These are phyloP conservation scores for Citrus trifoliata DNA, from an alignment of 345 rosid genomes.

Conservation along the genomic window DNA sequence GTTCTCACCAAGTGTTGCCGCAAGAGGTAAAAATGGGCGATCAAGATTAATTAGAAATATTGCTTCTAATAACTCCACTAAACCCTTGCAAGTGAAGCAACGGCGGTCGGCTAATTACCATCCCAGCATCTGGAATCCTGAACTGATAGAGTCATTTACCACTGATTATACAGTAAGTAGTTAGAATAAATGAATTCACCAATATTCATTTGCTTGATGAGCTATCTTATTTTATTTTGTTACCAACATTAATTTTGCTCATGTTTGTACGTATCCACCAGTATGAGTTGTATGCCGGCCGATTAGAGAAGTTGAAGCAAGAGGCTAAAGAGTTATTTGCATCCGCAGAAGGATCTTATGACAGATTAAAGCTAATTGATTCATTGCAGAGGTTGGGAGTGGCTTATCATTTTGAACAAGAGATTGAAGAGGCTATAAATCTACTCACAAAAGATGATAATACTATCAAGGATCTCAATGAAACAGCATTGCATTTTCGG, in stretches of 20 bases:
- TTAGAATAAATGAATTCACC: too few relatives aligned
- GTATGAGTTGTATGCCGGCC: conserved; percentile 5
- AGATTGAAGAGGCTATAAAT: conserved; percentile 7
- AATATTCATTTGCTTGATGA: too few relatives aligned
- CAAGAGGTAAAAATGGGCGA: too few relatives aligned
- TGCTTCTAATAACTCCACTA: background rate
- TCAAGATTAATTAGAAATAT: too few relatives aligned
- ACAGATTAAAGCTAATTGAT: conserved; percentile 1
- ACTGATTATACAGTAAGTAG: background rate
- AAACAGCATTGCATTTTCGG: conserved; percentile 11
- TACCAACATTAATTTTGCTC: too few relatives aligned
- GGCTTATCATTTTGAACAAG: conserved; percentile 8
- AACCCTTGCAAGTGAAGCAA: background rate
- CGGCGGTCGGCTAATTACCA: conserved; percentile 8
- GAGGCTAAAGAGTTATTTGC: background rate
- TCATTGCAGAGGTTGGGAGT: conserved; percentile 15
- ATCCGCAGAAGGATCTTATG: background rate
- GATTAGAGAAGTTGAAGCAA: conserved; percentile 4
- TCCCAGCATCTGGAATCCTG: conserved; percentile 12
- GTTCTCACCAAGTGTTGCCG: too few relatives aligned
- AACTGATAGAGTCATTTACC: conserved; percentile 4
- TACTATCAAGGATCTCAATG: conserved; percentile 5
- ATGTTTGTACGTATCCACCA: background rate
- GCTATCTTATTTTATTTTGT: background rate
- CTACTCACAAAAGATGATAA: background rate